Evolutionary conservation across 352 stramenopile species (phyloP), one percentile per base, ranked within the genome.

Genomic region (Nothophytophthora sp.): DNA sequence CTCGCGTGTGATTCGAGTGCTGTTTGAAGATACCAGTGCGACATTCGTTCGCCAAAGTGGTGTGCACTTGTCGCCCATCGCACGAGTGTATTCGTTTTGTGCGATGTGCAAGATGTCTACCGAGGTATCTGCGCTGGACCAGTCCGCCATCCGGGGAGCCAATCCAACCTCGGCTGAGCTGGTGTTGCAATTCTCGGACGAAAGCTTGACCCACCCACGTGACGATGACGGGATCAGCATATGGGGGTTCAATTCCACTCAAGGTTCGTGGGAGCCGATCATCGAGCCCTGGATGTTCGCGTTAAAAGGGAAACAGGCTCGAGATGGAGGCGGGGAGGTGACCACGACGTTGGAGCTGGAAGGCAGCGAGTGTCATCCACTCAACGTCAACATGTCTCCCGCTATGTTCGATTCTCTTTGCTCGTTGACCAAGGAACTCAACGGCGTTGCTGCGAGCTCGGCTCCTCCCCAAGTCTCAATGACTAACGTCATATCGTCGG

Each of bases 191-290:
- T 89, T 92, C 16, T 76, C 76, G 0, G 67, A 88, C 35, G 81
- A 90, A 29, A 70, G 36, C 27, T 56, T 62, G 1, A 68, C 54
- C 1, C 64, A 86, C 34, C 44, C 80, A 9, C 64, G 64, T 16
- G 76, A 83, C 16, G 76, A 92, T 28, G 81, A 93, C 56, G 82
- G 85, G 13, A 48, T 92, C 9, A 92, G 81, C 32, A 52, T 86
- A 9, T 95, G 80, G 82, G 72, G 72, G 15, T 93, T 95, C 28
- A 92, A 93, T 50, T 72, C 76, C 6, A 54, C 81, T 3, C 45
- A 93, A 3, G 82, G 85, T 0, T 81, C 81, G 11, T 93, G 78
- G 82, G 85, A 95, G 41, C 85, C 84, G 1, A 76, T 90, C 13
- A 48, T 92, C 10, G 81, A 93, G 36, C 82, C 85, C 2, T 93